Evolutionary conservation across 2,329 filamentous ascomycete species (phyloP), one percentile per base, ranked within the genome.

Genomic region (Pseudogymnoascus sp.): DNA sequence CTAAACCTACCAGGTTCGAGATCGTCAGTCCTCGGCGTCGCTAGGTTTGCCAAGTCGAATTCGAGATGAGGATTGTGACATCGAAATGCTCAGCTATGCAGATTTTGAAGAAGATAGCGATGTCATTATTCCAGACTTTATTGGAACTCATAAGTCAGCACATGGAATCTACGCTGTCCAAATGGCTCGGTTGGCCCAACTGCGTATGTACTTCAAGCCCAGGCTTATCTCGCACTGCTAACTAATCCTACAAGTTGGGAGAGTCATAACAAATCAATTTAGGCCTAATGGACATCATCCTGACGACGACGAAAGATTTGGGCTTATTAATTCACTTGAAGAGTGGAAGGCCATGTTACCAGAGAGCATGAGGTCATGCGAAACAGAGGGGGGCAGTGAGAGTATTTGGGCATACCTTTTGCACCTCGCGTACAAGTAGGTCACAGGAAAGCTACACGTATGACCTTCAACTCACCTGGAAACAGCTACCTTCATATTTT

Each of bases 21-120:
- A 82, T 61, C 76, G 79, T 53, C 79, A 82, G 67, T 77, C 75
- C 23, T 76, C 77, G 0, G 76, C 78, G 1, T 77, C 78, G 8
- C 66, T 78, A 5, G 79, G 79, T 1, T 68, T 81, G 1, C 79
- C 79, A 0, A 77, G 76, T 49, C 73, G 79, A 1, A 79, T 81
- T 36, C 76, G 77, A 5, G 78, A 82, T 31, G 77, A 81, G 63
- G 79, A 81, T 37, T 81, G 79, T 62, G 79, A 81, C 63, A 72
- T 79, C 6, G 74, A 75, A 7, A 72, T 75, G 56, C 71, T 80
- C 0, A 67, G 73, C 4, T 63, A 69, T 11, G 68, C 70, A 0
- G 76, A 80, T 67, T 74, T 78, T 31, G 68, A 75, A 46, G 70
- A 74, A 46, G 69, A 75, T 12, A 71, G 73, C 53, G 40, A 69